Conservation (phyloP, 768 basidiomycete species). For the Kwoniella mangroviensis region DNA sequence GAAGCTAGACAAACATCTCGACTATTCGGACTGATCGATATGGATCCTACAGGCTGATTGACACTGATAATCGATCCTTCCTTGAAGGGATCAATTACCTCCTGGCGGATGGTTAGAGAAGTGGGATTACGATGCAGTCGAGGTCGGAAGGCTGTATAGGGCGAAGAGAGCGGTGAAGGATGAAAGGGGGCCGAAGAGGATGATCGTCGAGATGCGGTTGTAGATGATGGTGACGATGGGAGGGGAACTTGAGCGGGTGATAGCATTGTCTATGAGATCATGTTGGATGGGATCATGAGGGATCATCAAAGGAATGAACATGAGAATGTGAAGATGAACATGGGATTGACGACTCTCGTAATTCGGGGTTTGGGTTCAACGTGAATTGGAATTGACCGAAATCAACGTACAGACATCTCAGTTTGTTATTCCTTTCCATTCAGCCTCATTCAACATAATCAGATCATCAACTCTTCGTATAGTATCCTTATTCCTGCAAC, state of each 20-base stretch:
- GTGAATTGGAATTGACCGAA: background rate
- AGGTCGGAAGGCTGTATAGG: slow-evolving; percentile 31
- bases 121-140: slow-evolving; percentile 35
- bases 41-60: slow-evolving; percentile 57
- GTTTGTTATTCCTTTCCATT: background rate
- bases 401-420: background rate
- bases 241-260: slow-evolving; percentile 27
- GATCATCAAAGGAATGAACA: background rate
- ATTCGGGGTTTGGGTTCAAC: background rate
- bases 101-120: slow-evolving; percentile 26
- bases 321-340: background rate
- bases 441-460: background rate
- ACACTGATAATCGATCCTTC: slow-evolving; percentile 52
- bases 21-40: slow-evolving; percentile 75
- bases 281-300: background rate
- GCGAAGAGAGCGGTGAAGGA: slow-evolving; percentile 36
- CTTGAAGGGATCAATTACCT: slow-evolving; percentile 29
- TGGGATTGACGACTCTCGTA: background rate
- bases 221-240: slow-evolving; percentile 25
- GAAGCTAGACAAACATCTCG: slow-evolving; percentile 85
- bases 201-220: slow-evolving; percentile 21
- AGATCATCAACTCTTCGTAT: background rate
- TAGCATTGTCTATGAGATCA: slow-evolving; percentile 10
- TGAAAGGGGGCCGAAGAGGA: slow-evolving; percentile 25
- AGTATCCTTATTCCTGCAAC: background rate